A percentile compares a stretch with the other conserved stretches of the same genome.
Conservation (phyloP, 257 asterid genomes). For the Rehmannia glutinosa region DNA sequence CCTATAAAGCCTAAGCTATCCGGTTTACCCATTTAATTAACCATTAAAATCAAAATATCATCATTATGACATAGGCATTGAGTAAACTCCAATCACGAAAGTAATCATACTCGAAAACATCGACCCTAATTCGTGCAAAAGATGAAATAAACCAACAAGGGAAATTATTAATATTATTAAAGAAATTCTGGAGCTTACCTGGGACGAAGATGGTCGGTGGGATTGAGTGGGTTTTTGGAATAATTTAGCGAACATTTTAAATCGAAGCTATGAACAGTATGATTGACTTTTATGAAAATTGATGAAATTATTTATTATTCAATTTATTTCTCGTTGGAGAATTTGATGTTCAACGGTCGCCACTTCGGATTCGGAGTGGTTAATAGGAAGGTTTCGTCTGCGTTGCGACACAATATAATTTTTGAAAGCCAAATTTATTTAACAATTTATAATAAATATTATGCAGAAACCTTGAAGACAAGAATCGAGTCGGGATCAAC, state of each 20-base stretch:
- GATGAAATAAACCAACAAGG: background rate
- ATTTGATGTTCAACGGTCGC: constrained; percentile 1
- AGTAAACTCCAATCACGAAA: background rate
- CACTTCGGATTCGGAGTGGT: background rate
- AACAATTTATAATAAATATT: too few relatives aligned
- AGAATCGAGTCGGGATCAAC: too few relatives aligned
- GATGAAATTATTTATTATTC: background rate
- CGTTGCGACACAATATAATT: too few relatives aligned
- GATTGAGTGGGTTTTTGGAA: constrained; percentile 39
- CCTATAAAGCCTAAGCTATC: background rate
- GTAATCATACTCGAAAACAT: background rate
- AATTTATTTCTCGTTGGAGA: background rate
- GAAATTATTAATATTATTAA: background rate
- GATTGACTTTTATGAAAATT: constrained; percentile 3
- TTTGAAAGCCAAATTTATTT: too few relatives aligned
- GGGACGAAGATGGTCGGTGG: constrained; percentile 31
- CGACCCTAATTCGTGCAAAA: background rate
- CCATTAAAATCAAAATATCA: background rate
- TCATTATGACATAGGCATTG: background rate
- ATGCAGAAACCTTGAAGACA: too few relatives aligned
- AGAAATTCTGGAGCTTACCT: constrained; percentile 37
- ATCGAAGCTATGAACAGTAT: constrained; percentile 17
- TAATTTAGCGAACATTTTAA: constrained; percentile 50
- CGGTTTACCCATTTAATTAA: background rate
- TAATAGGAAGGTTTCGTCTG: background rate